phyloP scores from a whole-genome alignment of 352 stramenopile species.

The Plasmopara halstedii region DNA sequence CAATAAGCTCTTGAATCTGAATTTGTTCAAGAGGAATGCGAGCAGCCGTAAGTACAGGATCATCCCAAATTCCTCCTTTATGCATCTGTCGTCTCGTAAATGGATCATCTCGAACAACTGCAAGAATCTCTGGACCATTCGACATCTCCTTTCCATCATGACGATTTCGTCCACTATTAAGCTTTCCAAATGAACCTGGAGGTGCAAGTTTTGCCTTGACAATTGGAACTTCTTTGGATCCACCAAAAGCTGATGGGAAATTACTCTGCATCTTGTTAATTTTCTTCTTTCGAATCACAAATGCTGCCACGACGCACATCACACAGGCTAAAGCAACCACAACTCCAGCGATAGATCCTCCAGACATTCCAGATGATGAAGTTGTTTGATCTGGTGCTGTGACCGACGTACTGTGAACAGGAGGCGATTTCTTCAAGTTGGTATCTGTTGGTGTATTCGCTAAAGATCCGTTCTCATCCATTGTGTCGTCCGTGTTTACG shows the following conservation, averaged over 20 bases:
- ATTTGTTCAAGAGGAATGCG: slow-evolving; percentile 45
- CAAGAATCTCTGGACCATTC: slow-evolving; percentile 7
- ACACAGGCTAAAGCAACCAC: slow-evolving; percentile 13
- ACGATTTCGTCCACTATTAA: slow-evolving; percentile 7
- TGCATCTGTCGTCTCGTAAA: slow-evolving; percentile 20
- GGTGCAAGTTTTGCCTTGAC: slow-evolving; percentile 9
- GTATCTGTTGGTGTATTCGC: no score
- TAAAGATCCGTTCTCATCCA: not conserved
- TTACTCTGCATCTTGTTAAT: not conserved
- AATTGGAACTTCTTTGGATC: not conserved
- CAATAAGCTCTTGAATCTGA: slow-evolving; percentile 30
- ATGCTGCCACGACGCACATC: slow-evolving; percentile 16
- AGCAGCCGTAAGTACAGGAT: slow-evolving; percentile 26
- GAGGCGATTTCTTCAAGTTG: not conserved
- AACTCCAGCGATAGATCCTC: slow-evolving; percentile 12
- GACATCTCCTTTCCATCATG: not conserved
- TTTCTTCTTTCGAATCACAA: slow-evolving; percentile 15
- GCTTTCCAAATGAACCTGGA: slow-evolving; percentile 14
- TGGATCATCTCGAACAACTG: slow-evolving; percentile 5
- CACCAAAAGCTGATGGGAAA: slow-evolving; percentile 2
- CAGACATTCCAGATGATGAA: not conserved
- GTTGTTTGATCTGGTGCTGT: not conserved
- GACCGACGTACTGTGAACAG: slow-evolving; percentile 13
- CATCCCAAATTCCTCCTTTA: slow-evolving; percentile 30
- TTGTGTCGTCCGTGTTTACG: not conserved